phyloP scores from a whole-genome alignment of 257 asterid genomes.

The Solanum chmielewskii region DNA sequence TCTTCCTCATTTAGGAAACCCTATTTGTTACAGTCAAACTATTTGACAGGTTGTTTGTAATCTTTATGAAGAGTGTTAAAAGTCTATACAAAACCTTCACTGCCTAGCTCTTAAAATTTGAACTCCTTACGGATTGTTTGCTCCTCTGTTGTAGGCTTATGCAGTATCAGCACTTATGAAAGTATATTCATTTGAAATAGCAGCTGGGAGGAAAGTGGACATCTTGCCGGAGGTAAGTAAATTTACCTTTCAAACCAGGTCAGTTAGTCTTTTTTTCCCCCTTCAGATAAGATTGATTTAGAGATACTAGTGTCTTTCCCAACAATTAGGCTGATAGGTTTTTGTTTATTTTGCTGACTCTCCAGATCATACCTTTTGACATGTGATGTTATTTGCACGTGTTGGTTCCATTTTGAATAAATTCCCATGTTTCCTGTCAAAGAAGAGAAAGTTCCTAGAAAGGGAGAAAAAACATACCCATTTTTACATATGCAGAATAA shows the following conservation, averaged over 20 bases:
- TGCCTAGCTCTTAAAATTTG: neutral
- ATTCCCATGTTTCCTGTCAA: neutral
- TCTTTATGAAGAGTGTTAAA: neutral
- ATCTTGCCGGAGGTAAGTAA: conserved; percentile 75
- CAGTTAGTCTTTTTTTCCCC: neutral
- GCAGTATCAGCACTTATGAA: conserved; percentile 84
- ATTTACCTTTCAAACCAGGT: neutral
- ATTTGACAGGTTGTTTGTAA: neutral
- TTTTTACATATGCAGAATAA: neutral
- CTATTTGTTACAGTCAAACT: neutral
- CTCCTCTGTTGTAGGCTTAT: conserved; percentile 54
- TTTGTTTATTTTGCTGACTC: neutral
- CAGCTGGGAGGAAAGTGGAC: conserved; percentile 86
- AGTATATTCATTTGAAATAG: conserved; percentile 87
- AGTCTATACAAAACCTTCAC: neutral
- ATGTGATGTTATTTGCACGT: neutral
- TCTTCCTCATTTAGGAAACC: neutral
- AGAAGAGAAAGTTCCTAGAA: neutral
- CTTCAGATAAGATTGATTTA: neutral
- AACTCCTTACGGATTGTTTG: conserved; percentile 1
- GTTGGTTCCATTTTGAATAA: neutral
- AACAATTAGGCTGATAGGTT: neutral
- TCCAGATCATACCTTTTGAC: neutral
- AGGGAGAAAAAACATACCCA: neutral
- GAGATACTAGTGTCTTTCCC: neutral